Evolutionary conservation across 495 filamentous ascomycete species (phyloP).

Genomic region (Podospora tetraspora): DNA sequence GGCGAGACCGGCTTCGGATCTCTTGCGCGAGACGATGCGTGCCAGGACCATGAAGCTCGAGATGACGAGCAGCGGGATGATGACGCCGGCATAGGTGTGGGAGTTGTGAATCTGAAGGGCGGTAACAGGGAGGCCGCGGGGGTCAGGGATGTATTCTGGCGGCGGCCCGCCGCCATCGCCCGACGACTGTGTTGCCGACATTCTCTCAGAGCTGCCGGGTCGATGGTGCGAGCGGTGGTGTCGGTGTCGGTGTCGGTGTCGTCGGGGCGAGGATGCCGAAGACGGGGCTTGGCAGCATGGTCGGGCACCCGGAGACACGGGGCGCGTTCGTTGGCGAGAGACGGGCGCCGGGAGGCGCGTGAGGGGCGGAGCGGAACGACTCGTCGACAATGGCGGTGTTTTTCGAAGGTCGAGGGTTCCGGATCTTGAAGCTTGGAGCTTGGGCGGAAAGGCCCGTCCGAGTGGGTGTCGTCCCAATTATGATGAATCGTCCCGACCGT

Average conservation of each 20-base stretch:
- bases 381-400: not conserved
- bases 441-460: not conserved
- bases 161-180: not conserved
- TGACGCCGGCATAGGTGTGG: conserved; percentile 4
- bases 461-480: not conserved
- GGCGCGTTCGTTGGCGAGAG: not conserved
- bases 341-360: not conserved
- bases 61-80: not conserved
- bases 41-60: not conserved
- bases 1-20: conserved; percentile 4
- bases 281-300: not conserved
- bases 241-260: not conserved
- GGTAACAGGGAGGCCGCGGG: conserved; percentile 6
- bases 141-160: not conserved
- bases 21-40: conserved; percentile 5
- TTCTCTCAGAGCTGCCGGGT: not conserved
- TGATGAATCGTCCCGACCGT: not conserved
- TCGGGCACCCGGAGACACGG: not conserved
- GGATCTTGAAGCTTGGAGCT: not conserved
- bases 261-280: not conserved
- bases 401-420: not conserved
- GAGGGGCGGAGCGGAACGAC: too few species aligned
- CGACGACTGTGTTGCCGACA: not conserved
- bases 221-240: too few species aligned
- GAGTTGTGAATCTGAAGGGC: conserved; percentile 4